Base-by-base conservation (phyloP, 352 stramenopile species). In the Achlya hypogyna region DNA sequence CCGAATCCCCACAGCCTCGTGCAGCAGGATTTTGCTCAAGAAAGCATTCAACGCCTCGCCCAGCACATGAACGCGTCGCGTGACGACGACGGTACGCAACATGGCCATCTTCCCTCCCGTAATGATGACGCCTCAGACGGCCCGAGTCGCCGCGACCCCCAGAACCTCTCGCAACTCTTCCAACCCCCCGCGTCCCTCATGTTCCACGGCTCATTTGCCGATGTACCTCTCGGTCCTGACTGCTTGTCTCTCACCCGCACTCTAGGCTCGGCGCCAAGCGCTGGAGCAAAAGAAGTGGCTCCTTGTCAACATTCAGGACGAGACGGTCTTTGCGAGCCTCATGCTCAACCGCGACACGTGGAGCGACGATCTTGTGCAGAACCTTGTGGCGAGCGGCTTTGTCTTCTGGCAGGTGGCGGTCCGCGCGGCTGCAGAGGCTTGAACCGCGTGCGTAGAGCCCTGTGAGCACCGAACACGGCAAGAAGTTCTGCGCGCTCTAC, bases 291-390 rank as follows among this genome's bases (percentile, higher is more conserved):
- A 78, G 58, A 92, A 96, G 60, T 98, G 89, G 89, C 77, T 98
- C 14, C 72, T 98, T 31, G 93, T 98, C 29, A 98, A 98, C 78
- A 87, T 98, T 38, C 93, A 98, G 69, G 82, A 93, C 69, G 89
- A 98, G 73, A 90, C 86, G 28, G 89, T 98, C 53, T 98, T 98
- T 79, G 76, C 89, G 5, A 97, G 88, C 77, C 90, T 98, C 78
- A 95, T 96, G 69, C 79, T 98, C 27, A 98, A 98, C 75, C 79
- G 94, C 22, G 94, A 98, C 78, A 96, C 96, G 51, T 98, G 94
- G 94, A 82, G 87, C 59, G 88, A 98, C 74, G 94, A 98, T 70
- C 86, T 97, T 1, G 92, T 95, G 32, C 84, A 98, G 74, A 98
- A 97, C 73, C 73, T 98, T 4, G 85, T 98, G 47, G 81, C 86